phyloP scores from a whole-genome alignment of 2,329 filamentous ascomycete species.

The Thelonectria discophora region DNA sequence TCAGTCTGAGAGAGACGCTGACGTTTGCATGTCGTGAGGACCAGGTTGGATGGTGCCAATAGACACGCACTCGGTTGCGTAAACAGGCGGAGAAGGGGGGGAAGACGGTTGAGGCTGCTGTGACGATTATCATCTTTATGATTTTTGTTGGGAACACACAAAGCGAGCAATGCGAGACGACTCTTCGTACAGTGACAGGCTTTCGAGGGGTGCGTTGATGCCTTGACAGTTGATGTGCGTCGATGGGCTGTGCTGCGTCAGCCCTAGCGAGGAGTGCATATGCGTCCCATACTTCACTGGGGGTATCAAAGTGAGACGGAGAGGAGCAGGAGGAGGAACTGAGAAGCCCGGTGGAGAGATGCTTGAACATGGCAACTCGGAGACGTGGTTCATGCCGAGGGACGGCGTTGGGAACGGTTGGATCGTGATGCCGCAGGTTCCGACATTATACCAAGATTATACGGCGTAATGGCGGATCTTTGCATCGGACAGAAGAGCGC shows the following conservation, averaged over 20 bases:
- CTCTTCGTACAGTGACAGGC: background rate
- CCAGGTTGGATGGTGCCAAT: background rate
- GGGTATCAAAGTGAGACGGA: background rate
- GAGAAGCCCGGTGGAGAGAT: background rate
- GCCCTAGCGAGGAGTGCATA: constrained; percentile 1
- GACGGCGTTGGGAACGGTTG: background rate
- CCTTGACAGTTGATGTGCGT: background rate
- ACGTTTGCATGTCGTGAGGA: constrained; percentile 13
- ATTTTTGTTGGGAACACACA: background rate
- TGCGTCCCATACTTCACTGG: background rate
- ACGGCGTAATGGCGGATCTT: too few relatives aligned
- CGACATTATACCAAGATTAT: too few relatives aligned
- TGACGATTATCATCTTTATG: background rate
- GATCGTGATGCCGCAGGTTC: too few relatives aligned
- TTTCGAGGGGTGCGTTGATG: background rate
- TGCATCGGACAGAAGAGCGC: too few relatives aligned
- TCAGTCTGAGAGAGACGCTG: background rate
- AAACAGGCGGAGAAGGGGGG: background rate
- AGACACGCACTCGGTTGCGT: constrained; percentile 13
- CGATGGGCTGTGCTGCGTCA: background rate
- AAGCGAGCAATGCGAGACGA: too few relatives aligned
- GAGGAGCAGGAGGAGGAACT: background rate
- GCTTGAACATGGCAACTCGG: background rate
- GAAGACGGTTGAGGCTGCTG: background rate
- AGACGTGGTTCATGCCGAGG: background rate